phyloP scores from a whole-genome alignment of 805 yeast species.

The Myxozyma geophila region DNA sequence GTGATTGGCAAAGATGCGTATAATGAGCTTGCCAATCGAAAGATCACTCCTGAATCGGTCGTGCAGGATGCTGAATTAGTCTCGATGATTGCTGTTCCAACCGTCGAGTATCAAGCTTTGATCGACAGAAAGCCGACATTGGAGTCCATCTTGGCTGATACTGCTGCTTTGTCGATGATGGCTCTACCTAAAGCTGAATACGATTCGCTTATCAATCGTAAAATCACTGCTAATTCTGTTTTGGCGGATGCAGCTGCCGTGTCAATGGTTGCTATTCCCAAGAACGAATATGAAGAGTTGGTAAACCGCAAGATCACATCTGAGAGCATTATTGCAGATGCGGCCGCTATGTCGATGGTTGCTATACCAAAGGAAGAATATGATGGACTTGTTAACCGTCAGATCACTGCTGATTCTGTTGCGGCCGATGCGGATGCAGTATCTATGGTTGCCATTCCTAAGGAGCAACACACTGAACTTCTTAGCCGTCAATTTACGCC shows the following conservation, averaged over 20 bases:
- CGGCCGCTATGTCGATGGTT: slow-evolving; percentile 29
- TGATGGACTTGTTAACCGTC: slow-evolving; percentile 8
- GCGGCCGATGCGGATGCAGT: slow-evolving; percentile 7
- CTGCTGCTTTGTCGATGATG: slow-evolving; percentile 31
- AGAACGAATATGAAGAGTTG: slow-evolving; percentile 35
- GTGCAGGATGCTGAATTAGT: slow-evolving; percentile 12
- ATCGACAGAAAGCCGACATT: not conserved
- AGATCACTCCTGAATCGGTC: slow-evolving; percentile 18
- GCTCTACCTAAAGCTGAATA: slow-evolving; percentile 6
- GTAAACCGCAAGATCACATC: slow-evolving; percentile 4
- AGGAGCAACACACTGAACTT: slow-evolving; percentile 32
- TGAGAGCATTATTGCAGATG: slow-evolving; percentile 24
- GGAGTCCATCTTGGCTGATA: slow-evolving; percentile 24
- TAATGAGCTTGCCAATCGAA: slow-evolving; percentile 4
- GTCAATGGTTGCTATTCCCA: slow-evolving; percentile 34
- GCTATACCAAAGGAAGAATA: slow-evolving; percentile 33
- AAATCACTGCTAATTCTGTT: slow-evolving; percentile 10
- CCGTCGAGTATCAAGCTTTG: slow-evolving; percentile 39
- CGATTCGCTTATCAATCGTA: slow-evolving; percentile 10
- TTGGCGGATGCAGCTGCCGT: slow-evolving; percentile 10
- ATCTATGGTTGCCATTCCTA: slow-evolving; percentile 30
- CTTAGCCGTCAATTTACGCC: not conserved
- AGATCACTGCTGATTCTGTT: slow-evolving; percentile 15
- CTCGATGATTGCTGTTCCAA: slow-evolving; percentile 32
- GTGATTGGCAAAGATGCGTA: slow-evolving; percentile 5